These are phyloP conservation scores for Cicer cuneatum DNA, from an alignment of 306 rosid genomes.

Conservation along the genomic window DNA sequence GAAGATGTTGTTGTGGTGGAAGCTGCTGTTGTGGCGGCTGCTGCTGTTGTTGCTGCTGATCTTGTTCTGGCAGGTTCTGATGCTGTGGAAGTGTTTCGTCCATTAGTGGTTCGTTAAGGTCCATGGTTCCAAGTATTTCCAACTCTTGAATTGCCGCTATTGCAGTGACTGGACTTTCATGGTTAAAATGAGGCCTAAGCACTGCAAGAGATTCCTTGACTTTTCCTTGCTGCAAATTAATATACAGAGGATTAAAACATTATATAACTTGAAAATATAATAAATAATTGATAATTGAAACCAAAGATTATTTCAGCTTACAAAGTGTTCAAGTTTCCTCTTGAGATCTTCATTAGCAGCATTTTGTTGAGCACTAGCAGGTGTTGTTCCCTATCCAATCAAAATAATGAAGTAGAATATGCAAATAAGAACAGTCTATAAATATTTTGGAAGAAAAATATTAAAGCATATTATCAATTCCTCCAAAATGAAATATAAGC, in stretches of 20 bases:
- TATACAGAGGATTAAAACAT: conserved; percentile 21
- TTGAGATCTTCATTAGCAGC: conserved; percentile 56
- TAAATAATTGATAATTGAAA: not conserved
- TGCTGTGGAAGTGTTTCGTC: conserved; percentile 55
- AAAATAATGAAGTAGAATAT: conserved; percentile 19
- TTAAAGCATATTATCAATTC: not conserved
- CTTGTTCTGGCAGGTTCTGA: conserved; percentile 23
- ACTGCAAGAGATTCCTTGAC: conserved; percentile 68
- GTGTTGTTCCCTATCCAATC: conserved; percentile 42
- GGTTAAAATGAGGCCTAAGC: conserved; percentile 67
- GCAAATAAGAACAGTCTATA: not conserved
- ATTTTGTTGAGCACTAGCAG: conserved; percentile 35
- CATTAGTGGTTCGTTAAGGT: conserved; percentile 58
- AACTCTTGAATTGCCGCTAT: conserved; percentile 73
- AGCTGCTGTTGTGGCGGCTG: not conserved
- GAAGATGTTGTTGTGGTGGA: conserved; percentile 42
- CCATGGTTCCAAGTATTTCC: conserved; percentile 70
- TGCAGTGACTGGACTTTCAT: conserved; percentile 60
- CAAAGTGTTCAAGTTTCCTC: conserved; percentile 75
- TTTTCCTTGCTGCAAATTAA: conserved; percentile 68
- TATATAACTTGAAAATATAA: conserved; percentile 29
- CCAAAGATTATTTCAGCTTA: conserved; percentile 52
- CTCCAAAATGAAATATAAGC: too few relatives aligned
- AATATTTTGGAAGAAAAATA: not conserved
- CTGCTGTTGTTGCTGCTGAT: conserved; percentile 26